Evolutionary conservation across 2,329 filamentous ascomycete species (phyloP).

Genomic region (Verruconis gallopava): DNA sequence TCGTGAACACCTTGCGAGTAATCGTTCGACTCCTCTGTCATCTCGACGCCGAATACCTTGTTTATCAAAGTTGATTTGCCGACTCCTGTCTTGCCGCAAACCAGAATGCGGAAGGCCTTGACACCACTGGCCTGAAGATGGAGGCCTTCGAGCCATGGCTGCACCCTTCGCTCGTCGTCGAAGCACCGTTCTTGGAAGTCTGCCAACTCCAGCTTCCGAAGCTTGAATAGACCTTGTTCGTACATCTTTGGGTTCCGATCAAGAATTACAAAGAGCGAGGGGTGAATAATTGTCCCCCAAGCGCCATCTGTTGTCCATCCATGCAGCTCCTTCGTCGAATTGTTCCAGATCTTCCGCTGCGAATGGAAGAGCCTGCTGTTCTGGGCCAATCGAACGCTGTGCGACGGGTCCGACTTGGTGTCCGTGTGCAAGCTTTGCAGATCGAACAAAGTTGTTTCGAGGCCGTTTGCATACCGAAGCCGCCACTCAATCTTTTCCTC

Average conservation of each 20-base stretch:
- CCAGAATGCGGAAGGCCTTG: conserved; percentile 1
- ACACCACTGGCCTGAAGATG: neutral
- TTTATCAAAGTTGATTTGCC: neutral
- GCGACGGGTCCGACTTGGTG: neutral
- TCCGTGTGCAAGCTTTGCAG: neutral
- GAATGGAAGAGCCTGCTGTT: neutral
- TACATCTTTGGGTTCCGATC: neutral
- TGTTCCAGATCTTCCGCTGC: neutral
- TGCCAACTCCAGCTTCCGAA: neutral
- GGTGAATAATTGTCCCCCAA: neutral
- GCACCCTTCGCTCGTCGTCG: neutral
- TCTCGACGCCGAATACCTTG: neutral
- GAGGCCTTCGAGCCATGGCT: neutral
- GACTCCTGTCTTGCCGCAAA: neutral
- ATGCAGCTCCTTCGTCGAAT: neutral
- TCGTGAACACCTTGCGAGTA: conserved; percentile 1
- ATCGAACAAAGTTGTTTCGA: neutral
- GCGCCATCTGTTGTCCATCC: neutral
- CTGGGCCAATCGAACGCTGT: neutral
- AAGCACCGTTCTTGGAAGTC: neutral
- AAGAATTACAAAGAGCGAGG: neutral
- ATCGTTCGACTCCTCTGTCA: neutral
- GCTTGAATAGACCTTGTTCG: neutral
- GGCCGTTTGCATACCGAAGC: neutral
- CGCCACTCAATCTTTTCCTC: conserved; percentile 1